Conservation (phyloP, 352 stramenopile species). For the Aphanomyces astaci region DNA sequence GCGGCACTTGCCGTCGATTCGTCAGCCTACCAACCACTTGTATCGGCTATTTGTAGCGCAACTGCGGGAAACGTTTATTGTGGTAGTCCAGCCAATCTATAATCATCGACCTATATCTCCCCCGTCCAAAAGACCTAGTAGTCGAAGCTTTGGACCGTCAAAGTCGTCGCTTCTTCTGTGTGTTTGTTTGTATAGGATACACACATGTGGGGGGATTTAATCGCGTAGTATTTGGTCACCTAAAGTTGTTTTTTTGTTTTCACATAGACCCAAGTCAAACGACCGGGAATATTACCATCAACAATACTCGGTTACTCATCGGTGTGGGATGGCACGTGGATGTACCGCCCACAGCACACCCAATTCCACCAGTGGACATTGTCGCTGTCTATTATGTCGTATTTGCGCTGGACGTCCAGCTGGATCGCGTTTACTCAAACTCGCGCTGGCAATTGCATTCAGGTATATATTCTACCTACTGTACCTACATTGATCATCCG, state of each 20-base stretch:
- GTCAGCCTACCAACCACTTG: background rate
- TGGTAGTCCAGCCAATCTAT: too few relatives aligned
- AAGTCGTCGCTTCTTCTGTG: too few relatives aligned
- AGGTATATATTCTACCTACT: background rate
- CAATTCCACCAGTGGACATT: background rate
- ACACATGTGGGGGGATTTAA: too few relatives aligned
- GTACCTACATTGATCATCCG: background rate
- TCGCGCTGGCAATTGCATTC: background rate
- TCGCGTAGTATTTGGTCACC: too few relatives aligned
- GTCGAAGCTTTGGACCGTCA: too few relatives aligned
- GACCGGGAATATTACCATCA: too few relatives aligned
- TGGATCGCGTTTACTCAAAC: background rate
- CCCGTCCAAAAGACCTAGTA: too few relatives aligned
- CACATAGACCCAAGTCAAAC: conserved; percentile 6
- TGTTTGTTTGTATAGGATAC: too few relatives aligned
- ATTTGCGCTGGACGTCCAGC: conserved; percentile 14
- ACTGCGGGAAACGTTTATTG: conserved; percentile 19
- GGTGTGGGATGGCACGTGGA: conserved; percentile 7
- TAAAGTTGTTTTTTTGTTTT: too few relatives aligned
- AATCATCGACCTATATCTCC: too few relatives aligned
- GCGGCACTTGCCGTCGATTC: background rate
- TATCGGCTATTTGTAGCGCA: conserved; percentile 14
- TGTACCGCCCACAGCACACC: background rate
- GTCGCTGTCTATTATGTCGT: background rate
- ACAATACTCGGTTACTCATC: too few relatives aligned